Base-by-base conservation (phyloP, 2,329 filamentous ascomycete genomes). In the Monilinia aucupariae region DNA sequence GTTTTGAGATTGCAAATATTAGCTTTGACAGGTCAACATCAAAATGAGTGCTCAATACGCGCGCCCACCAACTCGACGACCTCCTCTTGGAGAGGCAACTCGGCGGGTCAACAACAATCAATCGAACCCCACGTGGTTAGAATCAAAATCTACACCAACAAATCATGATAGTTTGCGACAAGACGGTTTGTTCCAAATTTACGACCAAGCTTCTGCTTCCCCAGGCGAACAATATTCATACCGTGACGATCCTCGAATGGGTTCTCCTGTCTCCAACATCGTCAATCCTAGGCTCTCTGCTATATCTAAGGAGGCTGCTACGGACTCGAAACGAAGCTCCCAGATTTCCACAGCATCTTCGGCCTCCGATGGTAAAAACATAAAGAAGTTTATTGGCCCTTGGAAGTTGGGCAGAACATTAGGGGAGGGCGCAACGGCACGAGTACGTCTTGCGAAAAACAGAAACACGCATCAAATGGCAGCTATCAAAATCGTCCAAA, bases 401-500 rank as follows among this genome's bases (percentile, higher is more conserved):
- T 99, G 94, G 94, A 87, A 93, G 68, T 79, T 99, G 4, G 94
- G 94, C 8, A 91, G 85, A 74, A 96, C 90, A 0, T 81, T 99
- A 34, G 94, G 94, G 0, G 90, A 91, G 70, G 94, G 94, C 3
- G 92, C 92, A 2, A 96, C 91, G 56, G 93, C 92, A 17, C 85
- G 91, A 34, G 94, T 99, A 20, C 85, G 93, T 61, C 80, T 94
- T 43, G 96, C 93, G 27, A 86, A 91, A 66, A 92, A 99, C 77
- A 82, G 81, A 30, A 77, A 85, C 27, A 94, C 91, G 4, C 85
- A 89, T 12, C 88, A 96, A 71, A 82, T 88, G 56, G 94, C 92
- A 4, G 94, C 94, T 2, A 89, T 97, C 73, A 99, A 99, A 79
- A 97, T 99, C 71, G 90, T 99, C 34, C 91, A 91, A 64, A 92